Evolutionary conservation across 2,329 filamentous ascomycete genomes (phyloP), one percentile per base, ranked within the genome.

Genomic region (Thermoascus crustaceus): DNA sequence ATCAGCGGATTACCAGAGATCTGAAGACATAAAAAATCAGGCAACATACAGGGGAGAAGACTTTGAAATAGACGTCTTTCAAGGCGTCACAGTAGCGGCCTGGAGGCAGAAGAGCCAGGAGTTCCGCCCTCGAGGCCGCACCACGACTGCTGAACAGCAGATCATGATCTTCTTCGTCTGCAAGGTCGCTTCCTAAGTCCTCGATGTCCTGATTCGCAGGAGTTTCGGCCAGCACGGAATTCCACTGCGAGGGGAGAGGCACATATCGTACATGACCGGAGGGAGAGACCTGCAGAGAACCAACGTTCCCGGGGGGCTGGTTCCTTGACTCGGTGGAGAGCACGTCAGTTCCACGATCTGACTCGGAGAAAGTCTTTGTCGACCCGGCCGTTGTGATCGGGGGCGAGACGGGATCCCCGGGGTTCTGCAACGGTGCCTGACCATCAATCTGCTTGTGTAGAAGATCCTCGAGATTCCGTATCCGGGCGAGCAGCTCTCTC

Each of bases 211-310:
- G 49, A 30, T 44, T 47, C 27, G 45, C 43, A 23, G 49, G 46
- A 24, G 41, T 46, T 22, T 48, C 49, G 8, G 47, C 45, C 23
- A 55, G 46, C 5, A 54, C 44, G 7, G 53, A 53, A 33, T 52
- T 51, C 52, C 57, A 54, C 33, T 52, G 50, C 3, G 52, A 57
- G 8, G 53, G 47, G 10, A 54, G 38, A 7, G 58, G 58, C 23
- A 58, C 45, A 43, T 59, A 61, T 5, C 54, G 56, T 25, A 60
- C 56, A 50, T 61, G 52, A 7, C 58, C 58, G 1, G 55, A 56
- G 20, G 52, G 35, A 13, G 50, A 58, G 5, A 48, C 57, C 13
- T 50, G 52, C 3, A 61, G 42, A 4, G 46, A 49, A 1, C 57
- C 57, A 25, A 54, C 45, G 33, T 49, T 53, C 6, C 38, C 50